Percentiles rank a stretch among this genome's conserved stretches.
Evolutionary conservation across 441 rosid species (phyloP).

Genomic region (Croton laevigatus): DNA sequence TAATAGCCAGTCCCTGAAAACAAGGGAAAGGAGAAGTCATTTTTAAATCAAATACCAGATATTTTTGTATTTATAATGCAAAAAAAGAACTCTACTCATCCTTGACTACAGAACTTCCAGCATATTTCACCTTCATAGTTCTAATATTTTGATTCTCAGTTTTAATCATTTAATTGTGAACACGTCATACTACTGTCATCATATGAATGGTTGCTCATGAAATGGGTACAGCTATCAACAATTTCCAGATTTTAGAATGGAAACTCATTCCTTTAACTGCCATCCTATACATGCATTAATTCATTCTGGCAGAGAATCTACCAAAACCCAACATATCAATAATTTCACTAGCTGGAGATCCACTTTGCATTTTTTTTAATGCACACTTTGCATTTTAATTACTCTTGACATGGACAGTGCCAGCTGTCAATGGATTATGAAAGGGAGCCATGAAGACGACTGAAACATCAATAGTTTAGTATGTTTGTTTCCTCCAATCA

Average conservation of each 20-base stretch:
- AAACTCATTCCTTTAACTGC: neutral
- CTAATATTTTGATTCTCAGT: neutral
- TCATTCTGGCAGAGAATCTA: neutral
- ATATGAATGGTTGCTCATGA: neutral
- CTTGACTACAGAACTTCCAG: neutral
- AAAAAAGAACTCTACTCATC: neutral
- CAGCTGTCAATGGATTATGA: neutral
- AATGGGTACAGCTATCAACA: neutral
- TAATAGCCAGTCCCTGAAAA: conserved; percentile 82
- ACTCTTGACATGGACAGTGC: neutral
- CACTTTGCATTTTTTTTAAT: neutral
- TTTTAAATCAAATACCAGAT: conserved; percentile 12
- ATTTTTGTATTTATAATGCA: neutral
- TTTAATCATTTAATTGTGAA: neutral
- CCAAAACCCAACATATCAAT: neutral
- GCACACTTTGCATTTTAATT: neutral
- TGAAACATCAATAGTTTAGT: neutral
- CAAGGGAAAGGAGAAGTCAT: conserved; percentile 8
- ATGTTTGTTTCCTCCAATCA: neutral
- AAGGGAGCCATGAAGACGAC: neutral
- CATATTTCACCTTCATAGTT: neutral
- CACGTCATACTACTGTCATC: neutral
- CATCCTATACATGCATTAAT: neutral
- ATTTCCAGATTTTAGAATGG: neutral
- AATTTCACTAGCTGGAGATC: neutral